Evolutionary conservation across 2,329 filamentous ascomycete genomes (phyloP).

Genomic region (Aspergillus ruber): DNA sequence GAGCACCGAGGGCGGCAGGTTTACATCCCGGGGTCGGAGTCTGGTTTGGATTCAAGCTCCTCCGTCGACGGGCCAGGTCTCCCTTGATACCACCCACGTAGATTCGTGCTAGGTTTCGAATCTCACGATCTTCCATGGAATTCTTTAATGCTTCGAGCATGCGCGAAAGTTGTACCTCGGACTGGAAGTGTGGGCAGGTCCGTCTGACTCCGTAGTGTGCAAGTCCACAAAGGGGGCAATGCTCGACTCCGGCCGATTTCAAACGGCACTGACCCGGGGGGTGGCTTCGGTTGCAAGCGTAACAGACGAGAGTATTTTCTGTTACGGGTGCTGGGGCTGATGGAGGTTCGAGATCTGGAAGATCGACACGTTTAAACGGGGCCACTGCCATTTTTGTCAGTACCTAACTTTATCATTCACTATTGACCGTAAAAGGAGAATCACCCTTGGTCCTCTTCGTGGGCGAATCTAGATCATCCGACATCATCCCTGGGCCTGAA

Average conservation of each 20-base stretch:
- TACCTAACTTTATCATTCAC: not conserved
- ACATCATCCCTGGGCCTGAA: constrained; percentile 12
- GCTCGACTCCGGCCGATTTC: constrained; percentile 53
- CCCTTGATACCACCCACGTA: constrained; percentile 55
- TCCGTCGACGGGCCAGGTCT: constrained; percentile 35
- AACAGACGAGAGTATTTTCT: constrained; percentile 32
- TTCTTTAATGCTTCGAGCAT: constrained; percentile 59
- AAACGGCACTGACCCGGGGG: constrained; percentile 54
- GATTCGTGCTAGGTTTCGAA: constrained; percentile 49
- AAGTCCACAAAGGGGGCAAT: constrained; percentile 59
- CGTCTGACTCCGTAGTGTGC: constrained; percentile 53
- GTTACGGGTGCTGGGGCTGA: constrained; percentile 1
- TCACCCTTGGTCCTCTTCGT: constrained; percentile 16
- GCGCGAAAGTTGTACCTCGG: constrained; percentile 56
- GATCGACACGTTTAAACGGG: constrained; percentile 33
- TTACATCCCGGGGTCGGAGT: too few species aligned
- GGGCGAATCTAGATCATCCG: constrained; percentile 19
- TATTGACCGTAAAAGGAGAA: not conserved
- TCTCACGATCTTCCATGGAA: constrained; percentile 49
- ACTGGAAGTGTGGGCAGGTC: constrained; percentile 57
- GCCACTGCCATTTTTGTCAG: constrained; percentile 21
- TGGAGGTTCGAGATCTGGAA: constrained; percentile 4
- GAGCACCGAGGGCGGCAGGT: not conserved
- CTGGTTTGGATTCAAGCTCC: too few species aligned
- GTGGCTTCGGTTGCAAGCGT: constrained; percentile 51